Evolutionary conservation across 139 green algal genomes (phyloP), one percentile per base, ranked within the genome.

Genomic region (Nannochloris sp.): DNA sequence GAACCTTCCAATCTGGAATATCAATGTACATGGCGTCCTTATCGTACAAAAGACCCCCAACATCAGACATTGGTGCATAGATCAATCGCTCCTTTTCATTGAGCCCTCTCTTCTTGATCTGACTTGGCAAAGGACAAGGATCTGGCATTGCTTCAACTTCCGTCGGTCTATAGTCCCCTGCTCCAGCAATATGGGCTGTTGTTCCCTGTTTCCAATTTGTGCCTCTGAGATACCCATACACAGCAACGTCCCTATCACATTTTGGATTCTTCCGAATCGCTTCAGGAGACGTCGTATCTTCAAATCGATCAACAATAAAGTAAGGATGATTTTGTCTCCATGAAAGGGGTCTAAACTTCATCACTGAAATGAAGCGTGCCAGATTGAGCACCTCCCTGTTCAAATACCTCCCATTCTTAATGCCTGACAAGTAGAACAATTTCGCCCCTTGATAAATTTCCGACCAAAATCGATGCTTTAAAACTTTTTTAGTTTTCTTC

Each of bases 11-110:
- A 75, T 98, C 90, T 9, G 87, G 85, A 48, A 99, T 94, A 72
- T 97, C 87, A 44, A 99, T 89, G 74, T 99, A 99, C 16, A 96
- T 85, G 1, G 91, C 93, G 44, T 99, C 93, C 66, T 89, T 89
- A 79, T 99, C 93, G 65, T 95, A 97, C 71, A 96, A 75, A 62
- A 99, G 75, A 6, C 89, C 90, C 1, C 91, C 93, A n/a, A 96
- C 74, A 66, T 97, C 87, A 12, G 79, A 77, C 91, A 99, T 97
- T 37, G 93, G 93, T 4, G 92, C 93, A 57, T 98, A 97, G n/a
- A 98, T 61, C 37, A 92, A 70, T 8, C 87, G 82, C 72, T 96
- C 86, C 59, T 76, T 79, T 50, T 99, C 93, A 60, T 85, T 88
- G 57, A 96, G 74, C 8, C 72, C 74, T 27, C 85, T 74, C 61